Base-by-base conservation (phyloP, 352 stramenopile species). In the Pythium myriotylum region DNA sequence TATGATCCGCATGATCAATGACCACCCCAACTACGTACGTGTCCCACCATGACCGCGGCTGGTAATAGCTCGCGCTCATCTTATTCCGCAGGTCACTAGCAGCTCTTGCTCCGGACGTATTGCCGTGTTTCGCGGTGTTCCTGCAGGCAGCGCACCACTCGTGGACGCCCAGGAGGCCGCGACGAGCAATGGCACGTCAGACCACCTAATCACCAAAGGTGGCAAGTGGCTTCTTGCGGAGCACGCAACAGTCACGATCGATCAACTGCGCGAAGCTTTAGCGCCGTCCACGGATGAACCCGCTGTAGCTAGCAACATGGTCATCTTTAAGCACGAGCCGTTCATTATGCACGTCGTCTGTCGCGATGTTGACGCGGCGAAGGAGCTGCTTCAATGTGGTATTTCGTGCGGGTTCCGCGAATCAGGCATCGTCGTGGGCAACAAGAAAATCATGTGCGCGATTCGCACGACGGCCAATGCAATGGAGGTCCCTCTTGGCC, bases 321-420 rank as follows among this genome's bases (percentile, higher is more conserved):
- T 91, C n/a, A 80, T 95, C 39, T 90, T 97, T 67, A 97, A 97
- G 67, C 79, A 94, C 59, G 91, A 97, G 46, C 90, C 90, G 52
- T 95, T 97, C 62, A 95, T 97, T 55, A 91, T 98, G 81, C 91
- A 98, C 74, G 86, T 97, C 4, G 74, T 92, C 32, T 97, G 89
- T 60, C 75, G 85, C 24, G 76, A 94, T 48, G 29, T 95, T 14
- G 76, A 90, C 13, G 68, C 83, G 1, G 92, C 89, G 6, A 90
- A 96, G 50, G 65, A 77, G 14, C 64, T 97, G 29, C 59, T 97
- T 33, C 89, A 96, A 59, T 87, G 88, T 62, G 91, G 84, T 1
- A 77, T 96, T 39, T 67, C 78, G 1, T 81, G 77, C 35, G 92
- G 92, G 19, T 97, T 96, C 49, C 81, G 91, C 5, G 92, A 98